These are phyloP conservation scores for Metarhizium humberi DNA, from an alignment of 2,329 filamentous ascomycete species.

Conservation along the genomic window DNA sequence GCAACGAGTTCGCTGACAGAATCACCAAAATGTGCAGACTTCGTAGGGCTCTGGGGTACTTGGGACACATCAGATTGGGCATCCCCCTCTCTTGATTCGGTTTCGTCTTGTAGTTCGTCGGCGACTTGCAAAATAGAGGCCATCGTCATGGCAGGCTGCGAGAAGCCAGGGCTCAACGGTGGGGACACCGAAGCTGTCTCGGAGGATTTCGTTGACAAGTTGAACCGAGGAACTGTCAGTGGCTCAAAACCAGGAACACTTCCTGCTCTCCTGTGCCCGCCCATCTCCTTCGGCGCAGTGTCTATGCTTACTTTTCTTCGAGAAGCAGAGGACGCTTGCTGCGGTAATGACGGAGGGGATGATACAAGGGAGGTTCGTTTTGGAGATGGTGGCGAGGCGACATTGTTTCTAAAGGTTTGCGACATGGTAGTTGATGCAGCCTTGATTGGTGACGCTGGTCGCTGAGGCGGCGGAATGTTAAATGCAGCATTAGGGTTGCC, in stretches of 20 bases:
- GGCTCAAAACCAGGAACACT: slow-evolving; percentile 29
- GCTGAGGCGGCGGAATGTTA: slow-evolving; percentile 18
- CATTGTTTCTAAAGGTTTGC: slow-evolving; percentile 11
- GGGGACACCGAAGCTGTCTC: slow-evolving; percentile 25
- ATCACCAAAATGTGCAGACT: slow-evolving; percentile 43
- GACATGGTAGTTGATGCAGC: slow-evolving; percentile 13
- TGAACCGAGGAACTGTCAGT: slow-evolving; percentile 23
- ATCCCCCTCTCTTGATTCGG: slow-evolving; percentile 18
- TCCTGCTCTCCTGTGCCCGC: slow-evolving; percentile 30
- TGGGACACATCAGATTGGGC: slow-evolving; percentile 17
- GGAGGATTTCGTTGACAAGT: slow-evolving; percentile 21
- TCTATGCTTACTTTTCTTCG: slow-evolving; percentile 35
- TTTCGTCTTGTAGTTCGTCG: slow-evolving; percentile 36
- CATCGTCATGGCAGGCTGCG: slow-evolving; percentile 34
- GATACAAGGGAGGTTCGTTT: slow-evolving; percentile 22
- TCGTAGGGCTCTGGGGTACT: slow-evolving; percentile 46
- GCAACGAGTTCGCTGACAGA: slow-evolving; percentile 67
- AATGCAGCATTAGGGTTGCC: slow-evolving; percentile 16
- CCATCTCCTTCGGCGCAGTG: slow-evolving; percentile 23
- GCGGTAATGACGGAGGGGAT: slow-evolving; percentile 27
- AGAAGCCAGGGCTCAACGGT: slow-evolving; percentile 20
- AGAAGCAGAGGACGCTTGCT: slow-evolving; percentile 18
- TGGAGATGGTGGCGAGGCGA: slow-evolving; percentile 14
- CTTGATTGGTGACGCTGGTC: slow-evolving; percentile 45
- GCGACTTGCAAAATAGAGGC: slow-evolving; percentile 47